These are phyloP conservation scores for Cutaneotrichosporon cavernicola DNA, from an alignment of 1,284 basidiomycete genomes.

Conservation along the genomic window DNA sequence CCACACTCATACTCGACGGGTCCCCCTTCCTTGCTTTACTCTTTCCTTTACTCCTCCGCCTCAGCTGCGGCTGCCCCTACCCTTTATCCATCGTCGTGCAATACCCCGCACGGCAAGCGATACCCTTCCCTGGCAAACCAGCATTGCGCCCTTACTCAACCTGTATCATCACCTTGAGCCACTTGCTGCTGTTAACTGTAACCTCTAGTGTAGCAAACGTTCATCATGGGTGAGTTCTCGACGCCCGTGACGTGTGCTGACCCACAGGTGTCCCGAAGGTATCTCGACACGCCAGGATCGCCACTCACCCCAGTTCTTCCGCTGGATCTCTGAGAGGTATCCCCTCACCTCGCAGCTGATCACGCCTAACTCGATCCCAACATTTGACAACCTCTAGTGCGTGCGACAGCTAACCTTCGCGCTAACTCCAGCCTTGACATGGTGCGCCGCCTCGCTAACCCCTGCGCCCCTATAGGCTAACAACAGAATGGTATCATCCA, in stretches of 20 bases:
- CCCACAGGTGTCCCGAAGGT: slow-evolving; percentile 44
- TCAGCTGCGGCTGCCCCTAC: background rate
- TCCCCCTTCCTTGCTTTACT: background rate
- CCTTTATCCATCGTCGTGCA: background rate
- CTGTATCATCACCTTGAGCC: background rate
- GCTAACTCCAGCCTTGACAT: slow-evolving; percentile 37
- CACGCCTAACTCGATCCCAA: slow-evolving; percentile 73
- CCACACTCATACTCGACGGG: background rate
- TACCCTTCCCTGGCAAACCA: background rate
- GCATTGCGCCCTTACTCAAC: background rate
- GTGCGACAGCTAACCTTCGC: too few relatives aligned
- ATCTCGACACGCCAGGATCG: background rate
- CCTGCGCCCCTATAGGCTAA: slow-evolving; percentile 10
- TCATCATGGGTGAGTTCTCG: slow-evolving; percentile 35
- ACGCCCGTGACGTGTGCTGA: background rate
- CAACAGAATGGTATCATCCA: slow-evolving; percentile 97
- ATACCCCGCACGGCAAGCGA: slow-evolving; percentile 7
- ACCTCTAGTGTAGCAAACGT: slow-evolving; percentile 15
- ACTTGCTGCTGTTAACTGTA: background rate
- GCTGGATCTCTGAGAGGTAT: slow-evolving; percentile 78
- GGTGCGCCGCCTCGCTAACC: slow-evolving; percentile 20
- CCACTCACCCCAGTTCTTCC: slow-evolving; percentile 55
- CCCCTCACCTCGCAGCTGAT: slow-evolving; percentile 97
- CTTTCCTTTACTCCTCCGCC: background rate
- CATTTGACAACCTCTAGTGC: slow-evolving; percentile 55